Base-by-base conservation (phyloP, 495 filamentous ascomycete genomes). In the Penicillium arizonense region DNA sequence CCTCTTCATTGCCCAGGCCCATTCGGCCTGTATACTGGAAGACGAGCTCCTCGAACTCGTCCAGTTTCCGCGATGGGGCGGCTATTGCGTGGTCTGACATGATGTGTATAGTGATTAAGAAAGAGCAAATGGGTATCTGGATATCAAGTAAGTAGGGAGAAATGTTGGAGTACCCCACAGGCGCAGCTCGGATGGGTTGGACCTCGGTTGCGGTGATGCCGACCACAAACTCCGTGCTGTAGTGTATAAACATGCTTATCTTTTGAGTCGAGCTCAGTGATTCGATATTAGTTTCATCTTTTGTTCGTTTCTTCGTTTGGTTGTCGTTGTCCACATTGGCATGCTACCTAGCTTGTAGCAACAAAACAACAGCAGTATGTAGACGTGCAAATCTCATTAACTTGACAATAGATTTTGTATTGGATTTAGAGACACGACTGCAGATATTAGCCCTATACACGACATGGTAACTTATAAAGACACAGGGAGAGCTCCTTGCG, bases 41-140 rank as follows among this genome's bases (percentile, higher is more conserved):
- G 52, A 69, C 63, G 37, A 60, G 55, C 50, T 72, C 42, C 40
- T 72, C 69, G 55, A 72, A 72, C 44, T 70, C 63, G 47, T 61
- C 56, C 52, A 72, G 45, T 44, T 64, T 48, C 36, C 67, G 60
- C 13, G 56, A 40, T n/a, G 67, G 69, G 1, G 46, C 45, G 20
- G 42, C 21, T 36, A 70, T 55, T 21, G 53, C 52, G 46, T 52
- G 20, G 14, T 58, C 52, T 7, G 57, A 50, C 63, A 64, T 67
- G 28, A 11, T 62, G 16, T 38, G n/a, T 49, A 32, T 50, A 38
- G 33, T 23, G 6, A 13, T 26, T 43, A 30, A 4, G 33, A 36
- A 28, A 3, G 16, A 42, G 10, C 2, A 42, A 45, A 12, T 39
- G 23, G 14, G 9, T 52, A 40, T 53, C 26, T 6, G 28, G 30